A percentile compares a stretch with the other conserved stretches of the same genome.
phyloP scores from a whole-genome alignment of 306 rosid species.

The Casuarina equisetifolia region DNA sequence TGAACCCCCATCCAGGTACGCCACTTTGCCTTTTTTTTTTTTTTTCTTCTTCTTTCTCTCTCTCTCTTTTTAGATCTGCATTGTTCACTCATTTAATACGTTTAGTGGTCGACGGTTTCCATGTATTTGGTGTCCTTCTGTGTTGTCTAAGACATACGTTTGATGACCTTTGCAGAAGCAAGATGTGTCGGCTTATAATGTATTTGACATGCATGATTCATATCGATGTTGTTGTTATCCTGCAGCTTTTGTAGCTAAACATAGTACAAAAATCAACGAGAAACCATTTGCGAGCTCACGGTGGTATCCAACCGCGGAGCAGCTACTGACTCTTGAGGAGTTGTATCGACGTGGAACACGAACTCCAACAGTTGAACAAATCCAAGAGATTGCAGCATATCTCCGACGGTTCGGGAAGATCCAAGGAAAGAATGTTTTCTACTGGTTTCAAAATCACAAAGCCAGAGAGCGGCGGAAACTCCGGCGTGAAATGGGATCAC shows the following conservation, averaged over 20 bases:
- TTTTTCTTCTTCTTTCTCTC: no score
- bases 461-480: slow-evolving; percentile 78
- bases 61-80: not conserved
- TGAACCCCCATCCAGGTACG: slow-evolving; percentile 44
- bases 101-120: not conserved
- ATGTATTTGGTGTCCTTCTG: not conserved
- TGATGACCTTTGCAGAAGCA: no score
- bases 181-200: not conserved
- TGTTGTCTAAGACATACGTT: no score
- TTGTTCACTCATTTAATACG: not conserved
- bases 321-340: slow-evolving; percentile 55
- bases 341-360: slow-evolving; percentile 55
- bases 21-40: no score
- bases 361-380: slow-evolving; percentile 71
- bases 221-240: not conserved
- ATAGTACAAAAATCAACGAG: slow-evolving; percentile 15
- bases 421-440: slow-evolving; percentile 78
- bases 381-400: slow-evolving; percentile 55
- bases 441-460: slow-evolving; percentile 86
- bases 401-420: slow-evolving; percentile 66
- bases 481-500: slow-evolving; percentile 37
- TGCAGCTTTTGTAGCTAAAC: slow-evolving; percentile 23
- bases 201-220: not conserved
- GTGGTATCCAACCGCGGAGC: slow-evolving; percentile 79
- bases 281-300: slow-evolving; percentile 43